Evolutionary conservation across 2,329 filamentous ascomycete genomes (phyloP).

Genomic region (Daldinia sp.): DNA sequence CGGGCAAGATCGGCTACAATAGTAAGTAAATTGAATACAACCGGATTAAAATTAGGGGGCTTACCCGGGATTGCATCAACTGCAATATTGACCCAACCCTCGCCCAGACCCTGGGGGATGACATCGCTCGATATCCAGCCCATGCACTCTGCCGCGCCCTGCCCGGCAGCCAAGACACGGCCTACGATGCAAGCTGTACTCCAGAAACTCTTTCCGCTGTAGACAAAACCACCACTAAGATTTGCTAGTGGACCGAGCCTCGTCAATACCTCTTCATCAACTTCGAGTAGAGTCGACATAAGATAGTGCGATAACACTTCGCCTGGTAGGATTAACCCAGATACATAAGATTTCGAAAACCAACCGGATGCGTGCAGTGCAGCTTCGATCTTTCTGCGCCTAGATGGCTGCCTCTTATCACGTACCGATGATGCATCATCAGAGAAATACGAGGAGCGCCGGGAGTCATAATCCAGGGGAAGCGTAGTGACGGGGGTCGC

Average conservation of each 20-base stretch:
- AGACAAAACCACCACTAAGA: slow-evolving; percentile 73
- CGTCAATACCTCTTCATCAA: slow-evolving; percentile 70
- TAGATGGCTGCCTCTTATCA: slow-evolving; percentile 54
- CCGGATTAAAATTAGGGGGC: slow-evolving; percentile 41
- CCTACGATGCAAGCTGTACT: slow-evolving; percentile 75
- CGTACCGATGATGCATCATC: slow-evolving; percentile 46
- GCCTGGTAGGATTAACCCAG: slow-evolving; percentile 73
- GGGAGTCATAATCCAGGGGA: slow-evolving; percentile 54
- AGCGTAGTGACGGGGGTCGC: slow-evolving; percentile 58
- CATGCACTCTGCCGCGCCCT: slow-evolving; percentile 73
- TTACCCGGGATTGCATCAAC: slow-evolving; percentile 66
- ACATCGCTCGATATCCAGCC: slow-evolving; percentile 75
- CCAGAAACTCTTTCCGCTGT: slow-evolving; percentile 75
- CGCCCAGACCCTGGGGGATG: slow-evolving; percentile 61
- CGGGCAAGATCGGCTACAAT: slow-evolving; percentile 61
- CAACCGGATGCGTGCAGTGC: slow-evolving; percentile 71
- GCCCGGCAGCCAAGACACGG: slow-evolving; percentile 72
- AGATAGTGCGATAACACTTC: slow-evolving; percentile 72
- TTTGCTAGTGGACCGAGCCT: slow-evolving; percentile 71
- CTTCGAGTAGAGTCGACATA: slow-evolving; percentile 75
- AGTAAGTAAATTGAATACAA: slow-evolving; percentile 41
- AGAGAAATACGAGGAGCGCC: slow-evolving; percentile 62
- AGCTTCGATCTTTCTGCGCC: slow-evolving; percentile 67
- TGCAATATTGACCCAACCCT: slow-evolving; percentile 71
- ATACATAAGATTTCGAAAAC: slow-evolving; percentile 76